Conservation (phyloP, 352 stramenopile species). For the Globisporangium paroecandrum region DNA sequence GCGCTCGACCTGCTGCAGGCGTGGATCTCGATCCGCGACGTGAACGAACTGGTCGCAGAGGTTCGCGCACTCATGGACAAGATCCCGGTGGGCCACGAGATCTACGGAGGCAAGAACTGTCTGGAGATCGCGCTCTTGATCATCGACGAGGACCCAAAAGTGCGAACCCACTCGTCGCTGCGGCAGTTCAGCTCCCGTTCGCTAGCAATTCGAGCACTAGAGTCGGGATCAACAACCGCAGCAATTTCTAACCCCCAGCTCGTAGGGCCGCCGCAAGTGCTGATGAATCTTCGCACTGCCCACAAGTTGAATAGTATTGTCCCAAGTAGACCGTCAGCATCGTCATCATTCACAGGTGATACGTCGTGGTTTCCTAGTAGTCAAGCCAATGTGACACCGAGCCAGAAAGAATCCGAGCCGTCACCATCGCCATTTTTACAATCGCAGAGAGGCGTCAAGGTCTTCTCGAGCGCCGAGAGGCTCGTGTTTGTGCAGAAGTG, state of each 20-base stretch:
- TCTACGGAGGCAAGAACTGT: slow-evolving; percentile 4
- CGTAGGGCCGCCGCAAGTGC: background rate
- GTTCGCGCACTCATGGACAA: background rate
- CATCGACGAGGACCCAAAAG: slow-evolving; percentile 6
- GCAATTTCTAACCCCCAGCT: background rate
- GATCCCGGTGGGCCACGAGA: background rate
- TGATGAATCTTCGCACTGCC: background rate
- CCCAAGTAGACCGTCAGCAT: background rate
- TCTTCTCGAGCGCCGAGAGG: slow-evolving; percentile 1
- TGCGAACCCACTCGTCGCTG: background rate
- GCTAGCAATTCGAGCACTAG: background rate
- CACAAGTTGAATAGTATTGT: background rate
- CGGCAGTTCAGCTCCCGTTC: background rate
- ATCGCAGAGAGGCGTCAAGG: background rate
- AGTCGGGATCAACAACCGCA: background rate
- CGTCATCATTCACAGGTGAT: background rate
- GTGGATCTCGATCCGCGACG: slow-evolving; percentile 4
- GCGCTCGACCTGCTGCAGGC: slow-evolving; percentile 2
- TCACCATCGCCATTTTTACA: background rate
- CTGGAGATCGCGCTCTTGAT: slow-evolving; percentile 9
- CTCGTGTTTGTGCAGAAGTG: slow-evolving; percentile 6
- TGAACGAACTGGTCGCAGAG: background rate
- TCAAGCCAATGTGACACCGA: too few species aligned
- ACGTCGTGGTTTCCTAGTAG: too few species aligned
- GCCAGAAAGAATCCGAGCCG: too few species aligned